These are phyloP conservation scores for Penstemon barbatus DNA, from an alignment of 257 asterid species.

Conservation along the genomic window DNA sequence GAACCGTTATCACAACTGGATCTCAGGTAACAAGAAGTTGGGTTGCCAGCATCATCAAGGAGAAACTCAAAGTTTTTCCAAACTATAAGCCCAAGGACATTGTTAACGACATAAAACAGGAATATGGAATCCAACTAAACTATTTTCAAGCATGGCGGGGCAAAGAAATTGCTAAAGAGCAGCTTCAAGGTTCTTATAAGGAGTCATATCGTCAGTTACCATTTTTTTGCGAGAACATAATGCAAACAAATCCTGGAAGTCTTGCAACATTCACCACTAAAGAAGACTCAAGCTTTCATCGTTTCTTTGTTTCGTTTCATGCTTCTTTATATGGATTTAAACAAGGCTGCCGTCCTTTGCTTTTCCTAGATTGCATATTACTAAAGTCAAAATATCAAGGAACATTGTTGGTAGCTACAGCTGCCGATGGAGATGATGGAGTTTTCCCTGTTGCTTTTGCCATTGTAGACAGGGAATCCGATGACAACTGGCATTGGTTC, in stretches of 20 bases:
- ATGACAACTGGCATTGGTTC: conserved; percentile 94
- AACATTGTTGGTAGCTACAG: conserved; percentile 83
- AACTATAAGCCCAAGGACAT: conserved; percentile 96
- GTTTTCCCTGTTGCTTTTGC: conserved; percentile 96
- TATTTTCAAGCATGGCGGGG: conserved; percentile 99
- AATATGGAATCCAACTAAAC: conserved; percentile 89
- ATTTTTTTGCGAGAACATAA: conserved; percentile 74
- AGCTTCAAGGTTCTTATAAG: conserved; percentile 97
- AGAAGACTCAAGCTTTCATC: conserved; percentile 91
- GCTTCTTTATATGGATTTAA: conserved; percentile 88
- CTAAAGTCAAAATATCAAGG: conserved; percentile 95
- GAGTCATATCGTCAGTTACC: conserved; percentile 95
- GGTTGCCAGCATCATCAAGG: conserved; percentile 99
- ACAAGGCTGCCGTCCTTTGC: conserved; percentile 92
- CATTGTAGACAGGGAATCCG: conserved; percentile 82
- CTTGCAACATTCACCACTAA: conserved; percentile 88
- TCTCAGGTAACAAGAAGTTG: conserved; percentile 94
- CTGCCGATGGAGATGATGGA: conserved; percentile 87
- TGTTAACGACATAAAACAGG: conserved; percentile 85
- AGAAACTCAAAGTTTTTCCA: conserved; percentile 78
- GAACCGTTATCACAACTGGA: conserved; percentile 63
- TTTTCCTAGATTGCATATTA: conserved; percentile 81
- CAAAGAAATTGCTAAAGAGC: conserved; percentile 97
- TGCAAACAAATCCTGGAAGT: conserved; percentile 97
- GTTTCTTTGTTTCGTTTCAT: conserved; percentile 83